phyloP scores from a whole-genome alignment of 2,329 filamentous ascomycete species.

The Colletotrichum spaethianum region DNA sequence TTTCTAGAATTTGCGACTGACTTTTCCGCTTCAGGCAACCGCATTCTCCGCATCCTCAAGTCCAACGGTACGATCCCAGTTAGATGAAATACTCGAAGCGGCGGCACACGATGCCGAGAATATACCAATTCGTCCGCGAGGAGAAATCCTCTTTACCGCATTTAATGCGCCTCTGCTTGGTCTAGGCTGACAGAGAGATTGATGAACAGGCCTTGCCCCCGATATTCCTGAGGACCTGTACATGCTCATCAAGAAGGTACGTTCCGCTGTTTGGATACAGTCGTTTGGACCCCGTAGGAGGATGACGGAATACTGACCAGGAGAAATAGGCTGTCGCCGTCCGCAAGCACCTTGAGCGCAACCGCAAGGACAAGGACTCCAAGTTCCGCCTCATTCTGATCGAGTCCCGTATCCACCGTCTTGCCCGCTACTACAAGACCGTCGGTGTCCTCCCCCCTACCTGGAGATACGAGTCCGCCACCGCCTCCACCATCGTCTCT shows the following conservation, averaged over 20 bases:
- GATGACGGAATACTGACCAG: conserved; percentile 14
- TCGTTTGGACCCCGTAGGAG: background rate
- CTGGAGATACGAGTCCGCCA: conserved; percentile 99
- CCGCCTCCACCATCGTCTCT: conserved; percentile 93
- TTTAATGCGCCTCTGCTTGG: conserved; percentile 84
- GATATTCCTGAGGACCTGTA: conserved; percentile 99
- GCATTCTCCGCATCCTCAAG: conserved; percentile 99
- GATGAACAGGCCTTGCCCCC: conserved; percentile 90
- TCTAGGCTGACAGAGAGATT: conserved; percentile 96
- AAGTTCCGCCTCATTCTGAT: conserved; percentile 99
- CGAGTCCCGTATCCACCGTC: conserved; percentile 99
- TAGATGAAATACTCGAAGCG: conserved; percentile 42
- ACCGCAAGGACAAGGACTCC: conserved; percentile 99
- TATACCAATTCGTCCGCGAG: conserved; percentile 28
- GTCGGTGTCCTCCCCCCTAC: conserved; percentile 87
- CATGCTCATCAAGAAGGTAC: conserved; percentile 99
- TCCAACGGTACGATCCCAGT: conserved; percentile 85
- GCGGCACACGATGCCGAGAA: conserved; percentile 27
- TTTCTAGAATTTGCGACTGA: conserved; percentile 52
- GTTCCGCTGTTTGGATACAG: background rate
- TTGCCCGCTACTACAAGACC: conserved; percentile 99
- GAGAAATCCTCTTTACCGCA: conserved; percentile 39
- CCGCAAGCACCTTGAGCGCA: conserved; percentile 99
- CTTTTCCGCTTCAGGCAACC: conserved; percentile 84
- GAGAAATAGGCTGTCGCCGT: conserved; percentile 87